Percentiles rank a stretch among this genome's conserved stretches.
phyloP scores from a whole-genome alignment of 371 early-diverging fungal species.

The Circinella minor region DNA sequence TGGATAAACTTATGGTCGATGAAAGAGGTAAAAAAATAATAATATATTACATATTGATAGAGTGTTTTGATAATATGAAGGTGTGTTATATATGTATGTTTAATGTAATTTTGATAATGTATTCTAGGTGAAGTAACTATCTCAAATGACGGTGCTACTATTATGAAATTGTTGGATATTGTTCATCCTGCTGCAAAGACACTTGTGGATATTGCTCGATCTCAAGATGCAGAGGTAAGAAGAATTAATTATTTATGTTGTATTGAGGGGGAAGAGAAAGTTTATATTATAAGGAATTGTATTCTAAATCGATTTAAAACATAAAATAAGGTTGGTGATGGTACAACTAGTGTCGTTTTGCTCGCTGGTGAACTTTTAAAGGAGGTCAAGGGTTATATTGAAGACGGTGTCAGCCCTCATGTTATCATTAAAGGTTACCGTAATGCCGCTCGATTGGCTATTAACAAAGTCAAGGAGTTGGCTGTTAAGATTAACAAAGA shows the following conservation, averaged over 20 bases:
- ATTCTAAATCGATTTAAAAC: neutral
- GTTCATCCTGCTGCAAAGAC: slow-evolving; percentile 99
- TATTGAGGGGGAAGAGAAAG: neutral
- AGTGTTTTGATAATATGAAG: too few relatives aligned
- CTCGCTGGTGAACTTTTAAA: slow-evolving; percentile 97
- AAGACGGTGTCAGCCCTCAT: slow-evolving; percentile 96
- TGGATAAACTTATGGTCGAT: slow-evolving; percentile 99
- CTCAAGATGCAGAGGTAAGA: slow-evolving; percentile 99
- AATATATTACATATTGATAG: neutral
- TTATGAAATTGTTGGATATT: slow-evolving; percentile 97
- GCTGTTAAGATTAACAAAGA: slow-evolving; percentile 79
- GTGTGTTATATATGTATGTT: neutral
- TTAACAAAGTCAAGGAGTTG: slow-evolving; percentile 87
- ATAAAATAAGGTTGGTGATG: slow-evolving; percentile 89
- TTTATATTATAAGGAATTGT: neutral
- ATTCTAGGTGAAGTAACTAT: slow-evolving; percentile 88
- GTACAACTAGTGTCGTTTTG: slow-evolving; percentile 99
- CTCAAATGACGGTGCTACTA: slow-evolving; percentile 99
- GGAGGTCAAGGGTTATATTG: slow-evolving; percentile 92
- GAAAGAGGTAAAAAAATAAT: slow-evolving; percentile 72
- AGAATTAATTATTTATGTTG: neutral
- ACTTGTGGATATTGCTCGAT: slow-evolving; percentile 96
- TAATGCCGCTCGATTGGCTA: slow-evolving; percentile 81
- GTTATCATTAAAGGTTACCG: slow-evolving; percentile 95
- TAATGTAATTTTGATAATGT: neutral